Evolutionary conservation across 1,284 basidiomycete genomes (phyloP), one percentile per base, ranked within the genome.

Genomic region (Phellinidium pouzarii): DNA sequence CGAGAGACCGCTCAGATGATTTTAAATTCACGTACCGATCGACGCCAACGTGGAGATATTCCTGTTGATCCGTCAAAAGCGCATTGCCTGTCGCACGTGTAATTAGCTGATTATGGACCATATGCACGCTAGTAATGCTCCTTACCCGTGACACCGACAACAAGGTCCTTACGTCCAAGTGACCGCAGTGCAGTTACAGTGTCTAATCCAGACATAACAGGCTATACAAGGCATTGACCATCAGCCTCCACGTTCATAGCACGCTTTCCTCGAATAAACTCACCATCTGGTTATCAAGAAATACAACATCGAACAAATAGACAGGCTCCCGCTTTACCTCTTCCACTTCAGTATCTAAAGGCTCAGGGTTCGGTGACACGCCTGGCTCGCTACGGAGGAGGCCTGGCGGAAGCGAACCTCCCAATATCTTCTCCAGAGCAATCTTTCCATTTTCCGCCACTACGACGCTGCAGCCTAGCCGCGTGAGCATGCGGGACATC

Each of bases 371-470:
- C 42, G 38, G 40, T 1, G 25, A 17, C 37, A 44, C 37, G 6
- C 50, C 50, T 12, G 44, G 48, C 34, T 54, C 48, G 29, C 41
- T 42, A 26, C 36, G 36, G 5, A 45, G 22, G 26, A 46, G 47
- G 25, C 48, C 48, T 6, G 47, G 14, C 20, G 55, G 51, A 11
- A 56, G 44, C 27, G 37, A 42, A 43, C 43, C 54, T 5, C 57
- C 63, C n/a, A 68, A 59, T 19, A 77, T 64, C 58, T 72, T 63
- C 36, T 73, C 71, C 17, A 76, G 62, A 2, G 75, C 75, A 26
- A 71, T 62, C 56, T 68, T 65, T 4, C 76, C 76, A 57, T 78
- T 75, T 58, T 77, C 75, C 5, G 75, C 75, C 19, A 64, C 68
- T 5, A 63, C 63, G 20, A 75, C 73, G 26, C 62, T 50, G 60